phyloP scores from a whole-genome alignment of 2,329 filamentous ascomycete genomes.

The Sporothrix schenckii region DNA sequence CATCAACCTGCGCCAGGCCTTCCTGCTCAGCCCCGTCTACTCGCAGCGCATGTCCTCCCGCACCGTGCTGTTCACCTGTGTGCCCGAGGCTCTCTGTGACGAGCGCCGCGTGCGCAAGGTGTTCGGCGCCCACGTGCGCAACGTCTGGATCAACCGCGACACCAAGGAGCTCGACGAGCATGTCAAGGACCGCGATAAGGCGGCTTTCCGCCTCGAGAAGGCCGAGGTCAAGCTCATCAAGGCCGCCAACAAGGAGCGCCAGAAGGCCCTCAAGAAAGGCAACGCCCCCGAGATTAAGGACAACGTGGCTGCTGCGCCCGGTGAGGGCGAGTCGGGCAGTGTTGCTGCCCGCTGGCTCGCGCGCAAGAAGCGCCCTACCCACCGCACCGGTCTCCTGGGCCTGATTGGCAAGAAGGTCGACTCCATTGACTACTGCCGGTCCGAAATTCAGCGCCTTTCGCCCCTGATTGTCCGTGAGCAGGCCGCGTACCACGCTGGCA shows the following conservation, averaged over 20 bases:
- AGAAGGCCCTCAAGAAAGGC: slow-evolving; percentile 68
- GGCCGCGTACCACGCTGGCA: slow-evolving; percentile 64
- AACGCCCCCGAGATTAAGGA: slow-evolving; percentile 42
- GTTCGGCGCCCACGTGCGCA: slow-evolving; percentile 79
- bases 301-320: slow-evolving; percentile 48
- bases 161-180: slow-evolving; percentile 76
- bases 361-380: slow-evolving; percentile 73
- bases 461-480: slow-evolving; percentile 72
- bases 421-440: slow-evolving; percentile 86
- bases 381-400: slow-evolving; percentile 68
- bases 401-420: slow-evolving; percentile 87
- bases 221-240: slow-evolving; percentile 87
- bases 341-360: slow-evolving; percentile 76
- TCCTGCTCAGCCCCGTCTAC: slow-evolving; percentile 81
- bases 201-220: slow-evolving; percentile 78
- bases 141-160: slow-evolving; percentile 81
- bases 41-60: slow-evolving; percentile 83
- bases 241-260: slow-evolving; percentile 70
- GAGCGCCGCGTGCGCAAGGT: slow-evolving; percentile 75
- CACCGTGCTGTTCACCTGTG: slow-evolving; percentile 86
- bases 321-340: slow-evolving; percentile 68
- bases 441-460: slow-evolving; percentile 73
- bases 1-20: slow-evolving; percentile 92
- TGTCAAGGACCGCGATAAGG: slow-evolving; percentile 78
- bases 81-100: slow-evolving; percentile 76